A percentile compares a stretch with the other conserved stretches of the same genome.
Evolutionary conservation across 139 green algal genomes (phyloP).

Genomic region (Mychonastes homosphaera): DNA sequence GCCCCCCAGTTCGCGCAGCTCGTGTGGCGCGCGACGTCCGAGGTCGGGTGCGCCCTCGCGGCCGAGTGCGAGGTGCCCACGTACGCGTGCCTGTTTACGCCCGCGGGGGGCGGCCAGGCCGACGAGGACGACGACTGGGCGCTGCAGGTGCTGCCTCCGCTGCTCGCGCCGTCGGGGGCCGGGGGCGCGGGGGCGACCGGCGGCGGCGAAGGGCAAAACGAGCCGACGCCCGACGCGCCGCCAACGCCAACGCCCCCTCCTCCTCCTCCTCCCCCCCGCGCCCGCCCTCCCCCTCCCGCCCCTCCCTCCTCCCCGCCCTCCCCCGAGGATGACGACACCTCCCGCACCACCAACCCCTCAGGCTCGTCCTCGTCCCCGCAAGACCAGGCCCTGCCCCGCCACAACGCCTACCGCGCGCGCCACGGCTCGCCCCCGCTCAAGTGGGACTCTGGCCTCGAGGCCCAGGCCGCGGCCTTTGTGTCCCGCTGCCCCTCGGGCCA

Average conservation of each 20-base stretch:
- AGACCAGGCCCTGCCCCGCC: not conserved
- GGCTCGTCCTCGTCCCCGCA: not conserved
- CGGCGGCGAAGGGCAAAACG: too few relatives aligned
- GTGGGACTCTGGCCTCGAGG: constrained; percentile 10
- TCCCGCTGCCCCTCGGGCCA: not conserved
- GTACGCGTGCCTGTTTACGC: constrained; percentile 25
- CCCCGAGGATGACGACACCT: too few relatives aligned
- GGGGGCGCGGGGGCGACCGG: too few relatives aligned
- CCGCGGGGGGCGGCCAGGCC: not conserved
- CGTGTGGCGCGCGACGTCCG: constrained; percentile 11
- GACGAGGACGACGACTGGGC: constrained; percentile 6
- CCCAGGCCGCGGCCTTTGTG: constrained; percentile 8
- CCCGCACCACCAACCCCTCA: not conserved
- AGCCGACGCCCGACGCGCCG: too few relatives aligned
- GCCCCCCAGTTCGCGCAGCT: constrained; percentile 16
- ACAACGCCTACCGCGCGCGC: constrained; percentile 1
- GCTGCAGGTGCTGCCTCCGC: constrained; percentile 7
- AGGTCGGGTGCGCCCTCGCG: constrained; percentile 8
- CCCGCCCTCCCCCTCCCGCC: too few relatives aligned
- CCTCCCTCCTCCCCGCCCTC: too few relatives aligned
- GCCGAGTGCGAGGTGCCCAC: constrained; percentile 1
- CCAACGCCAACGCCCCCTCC: not conserved
- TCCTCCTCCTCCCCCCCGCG: not conserved
- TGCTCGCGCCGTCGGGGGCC: too few relatives aligned
- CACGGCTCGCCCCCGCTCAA: constrained; percentile 6